A percentile compares a stretch with the other conserved stretches of the same genome.
Evolutionary conservation across 2,329 filamentous ascomycete genomes (phyloP).

Genomic region (Lachnellula willkommii): DNA sequence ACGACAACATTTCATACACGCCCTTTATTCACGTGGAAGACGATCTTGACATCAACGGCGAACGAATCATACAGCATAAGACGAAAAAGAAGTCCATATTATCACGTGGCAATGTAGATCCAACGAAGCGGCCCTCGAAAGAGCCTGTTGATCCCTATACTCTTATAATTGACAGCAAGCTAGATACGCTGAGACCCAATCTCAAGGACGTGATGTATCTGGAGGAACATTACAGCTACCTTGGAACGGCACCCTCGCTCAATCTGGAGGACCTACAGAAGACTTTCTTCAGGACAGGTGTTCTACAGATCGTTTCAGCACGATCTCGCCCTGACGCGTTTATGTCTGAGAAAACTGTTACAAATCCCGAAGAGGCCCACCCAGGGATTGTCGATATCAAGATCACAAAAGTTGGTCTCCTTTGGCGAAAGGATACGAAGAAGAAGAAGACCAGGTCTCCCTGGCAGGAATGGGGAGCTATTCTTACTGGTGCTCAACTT

Average conservation of each 20-base stretch:
- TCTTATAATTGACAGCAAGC: conserved; percentile 81
- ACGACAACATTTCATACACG: conserved; percentile 97
- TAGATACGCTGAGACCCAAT: conserved; percentile 76
- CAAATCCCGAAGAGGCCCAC: conserved; percentile 79
- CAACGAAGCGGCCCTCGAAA: conserved; percentile 59
- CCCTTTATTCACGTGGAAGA: conserved; percentile 98
- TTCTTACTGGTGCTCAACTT: conserved; percentile 91
- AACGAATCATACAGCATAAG: conserved; percentile 66
- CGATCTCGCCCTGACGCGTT: conserved; percentile 92
- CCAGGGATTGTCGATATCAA: conserved; percentile 96
- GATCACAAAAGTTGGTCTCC: conserved; percentile 86
- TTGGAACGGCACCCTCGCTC: conserved; percentile 68
- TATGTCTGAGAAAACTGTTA: conserved; percentile 78
- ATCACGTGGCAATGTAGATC: conserved; percentile 58
- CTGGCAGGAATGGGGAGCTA: conserved; percentile 98
- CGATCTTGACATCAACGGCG: conserved; percentile 72
- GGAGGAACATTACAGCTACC: conserved; percentile 86
- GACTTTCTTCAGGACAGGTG: conserved; percentile 84
- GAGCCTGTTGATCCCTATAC: conserved; percentile 95
- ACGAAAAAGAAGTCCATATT: conserved; percentile 66
- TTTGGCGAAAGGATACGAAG: conserved; percentile 93
- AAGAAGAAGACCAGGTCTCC: conserved; percentile 92
- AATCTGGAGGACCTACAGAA: conserved; percentile 79
- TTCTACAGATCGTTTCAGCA: conserved; percentile 91
- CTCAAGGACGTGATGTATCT: conserved; percentile 88